Evolutionary conservation across 345 rosid genomes (phyloP), one percentile per base, ranked within the genome.

Genomic region (Nasturtium officinale): DNA sequence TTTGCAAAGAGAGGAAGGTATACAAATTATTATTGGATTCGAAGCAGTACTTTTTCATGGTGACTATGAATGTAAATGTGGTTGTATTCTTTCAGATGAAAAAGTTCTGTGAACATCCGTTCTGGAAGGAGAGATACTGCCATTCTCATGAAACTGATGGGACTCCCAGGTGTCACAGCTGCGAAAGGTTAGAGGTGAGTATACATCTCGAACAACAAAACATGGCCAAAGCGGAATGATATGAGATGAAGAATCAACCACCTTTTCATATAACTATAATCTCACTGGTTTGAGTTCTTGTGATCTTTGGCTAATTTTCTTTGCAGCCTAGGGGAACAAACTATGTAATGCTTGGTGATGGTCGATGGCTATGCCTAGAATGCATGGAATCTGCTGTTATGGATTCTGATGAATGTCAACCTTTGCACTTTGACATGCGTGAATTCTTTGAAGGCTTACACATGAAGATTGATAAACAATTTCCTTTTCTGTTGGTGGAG

Each of bases 401-500:
- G 92, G 98, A 94, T 75, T 79, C 96, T 6, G 81, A 92, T 20
- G 95, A 89, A 74, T 84, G 83, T 71, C 96, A 85, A 59, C 86
- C 92, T 1, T 81, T 93, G 69, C 90, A 93, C 78, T 89, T 86
- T 78, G 85, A 89, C 35, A 89, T 93, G 76, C 83, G 97, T 69
- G 98, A 93, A 71, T 90, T 65, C 73, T 90, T 89, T 15, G 92
- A 93, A 84, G 96, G 97, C 70, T 73, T 93, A 91, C 56, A 85
- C 67, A 87, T 93, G 98, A 90, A 67, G 79, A 66, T 90, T 70
- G 89, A 85, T 32, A 91, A 87, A 69, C 81, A 87, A 75, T 90
- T 92, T 74, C 96, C 98, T 3, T 83, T 92, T 94, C 90, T 92
- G 63, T 82, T 93, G 9, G 96, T 93, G 48, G 92, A 89, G 75